These are phyloP conservation scores for Alternaria gansuensis DNA, from an alignment of 2,329 filamentous ascomycete species.

Conservation along the genomic window DNA sequence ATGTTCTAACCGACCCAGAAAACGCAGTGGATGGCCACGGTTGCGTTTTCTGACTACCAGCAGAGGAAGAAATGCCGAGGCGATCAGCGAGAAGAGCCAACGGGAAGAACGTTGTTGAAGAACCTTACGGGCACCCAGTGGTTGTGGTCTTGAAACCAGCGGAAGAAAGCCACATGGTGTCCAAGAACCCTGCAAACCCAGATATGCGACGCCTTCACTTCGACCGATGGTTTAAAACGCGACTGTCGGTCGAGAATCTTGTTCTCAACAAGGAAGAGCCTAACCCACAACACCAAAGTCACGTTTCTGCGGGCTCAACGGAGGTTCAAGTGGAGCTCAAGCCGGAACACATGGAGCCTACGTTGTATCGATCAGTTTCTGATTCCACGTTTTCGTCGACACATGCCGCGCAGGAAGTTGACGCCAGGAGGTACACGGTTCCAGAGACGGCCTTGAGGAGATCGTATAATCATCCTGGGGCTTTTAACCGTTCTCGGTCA, in stretches of 20 bases:
- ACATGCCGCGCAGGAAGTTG: not conserved
- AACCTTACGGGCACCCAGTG: conserved; percentile 48
- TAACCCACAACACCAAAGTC: conserved; percentile 28
- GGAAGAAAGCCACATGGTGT: conserved; percentile 33
- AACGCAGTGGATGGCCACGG: conserved; percentile 37
- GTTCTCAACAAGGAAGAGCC: conserved; percentile 42
- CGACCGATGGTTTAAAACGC: conserved; percentile 38
- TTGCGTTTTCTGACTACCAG: conserved; percentile 46
- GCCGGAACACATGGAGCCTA: conserved; percentile 25
- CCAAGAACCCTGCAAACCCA: conserved; percentile 39
- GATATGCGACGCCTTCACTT: conserved; percentile 29
- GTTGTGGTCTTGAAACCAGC: conserved; percentile 46
- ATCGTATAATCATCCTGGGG: conserved; percentile 3
- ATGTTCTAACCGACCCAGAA: conserved; percentile 24
- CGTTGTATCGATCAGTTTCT: conserved; percentile 10
- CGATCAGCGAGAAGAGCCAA: conserved; percentile 40
- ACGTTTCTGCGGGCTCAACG: not conserved
- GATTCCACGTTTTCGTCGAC: conserved; percentile 8
- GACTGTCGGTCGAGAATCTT: conserved; percentile 40
- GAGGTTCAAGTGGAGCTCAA: conserved; percentile 34
- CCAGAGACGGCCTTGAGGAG: conserved; percentile 4
- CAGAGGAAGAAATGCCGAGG: conserved; percentile 39
- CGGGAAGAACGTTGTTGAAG: conserved; percentile 46
- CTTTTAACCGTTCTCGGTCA: conserved; percentile 5
- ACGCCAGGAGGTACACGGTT: not conserved